Percentiles rank a stretch among this genome's conserved stretches.
phyloP scores from a whole-genome alignment of 345 rosid species.

The Firmiana major region DNA sequence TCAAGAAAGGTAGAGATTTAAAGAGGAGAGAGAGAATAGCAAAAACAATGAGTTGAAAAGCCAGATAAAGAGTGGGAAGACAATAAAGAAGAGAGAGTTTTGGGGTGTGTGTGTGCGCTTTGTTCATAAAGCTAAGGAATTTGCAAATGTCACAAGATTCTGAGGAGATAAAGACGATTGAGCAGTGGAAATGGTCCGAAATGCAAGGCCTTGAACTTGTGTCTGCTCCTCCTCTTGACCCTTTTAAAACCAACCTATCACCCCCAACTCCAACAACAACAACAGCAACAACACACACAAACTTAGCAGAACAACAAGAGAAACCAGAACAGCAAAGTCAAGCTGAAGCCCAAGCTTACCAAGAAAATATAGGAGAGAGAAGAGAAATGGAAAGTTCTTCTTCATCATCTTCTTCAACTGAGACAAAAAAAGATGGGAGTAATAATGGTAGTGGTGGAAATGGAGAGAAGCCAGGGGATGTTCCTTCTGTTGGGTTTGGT shows the following conservation, averaged over 20 bases:
- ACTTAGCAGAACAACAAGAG: slow-evolving; percentile 16
- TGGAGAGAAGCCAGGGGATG: slow-evolving; percentile 49
- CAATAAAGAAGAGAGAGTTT: slow-evolving; percentile 29
- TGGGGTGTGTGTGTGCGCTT: slow-evolving; percentile 19
- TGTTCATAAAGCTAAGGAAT: slow-evolving; percentile 41
- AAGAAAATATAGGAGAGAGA: slow-evolving; percentile 13
- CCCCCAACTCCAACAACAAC: slow-evolving; percentile 16
- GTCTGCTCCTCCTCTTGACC: slow-evolving; percentile 33
- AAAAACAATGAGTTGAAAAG: slow-evolving; percentile 28
- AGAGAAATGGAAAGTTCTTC: slow-evolving; percentile 51
- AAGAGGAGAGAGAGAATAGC: neutral
- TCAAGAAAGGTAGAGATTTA: neutral
- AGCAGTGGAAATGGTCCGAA: slow-evolving; percentile 97
- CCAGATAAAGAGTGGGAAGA: slow-evolving; percentile 33
- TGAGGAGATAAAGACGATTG: slow-evolving; percentile 61
- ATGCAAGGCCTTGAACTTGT: slow-evolving; percentile 97
- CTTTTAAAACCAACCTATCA: slow-evolving; percentile 30
- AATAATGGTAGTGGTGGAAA: slow-evolving; percentile 2
- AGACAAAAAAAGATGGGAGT: slow-evolving; percentile 31
- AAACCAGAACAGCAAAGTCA: neutral
- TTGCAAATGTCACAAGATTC: slow-evolving; percentile 82
- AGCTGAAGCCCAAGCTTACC: neutral
- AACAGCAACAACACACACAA: slow-evolving; percentile 7
- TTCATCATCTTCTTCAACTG: slow-evolving; percentile 23
- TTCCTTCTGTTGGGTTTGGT: slow-evolving; percentile 57